phyloP scores from a whole-genome alignment of 345 rosid genomes.

The Geranium rotundifolium region DNA sequence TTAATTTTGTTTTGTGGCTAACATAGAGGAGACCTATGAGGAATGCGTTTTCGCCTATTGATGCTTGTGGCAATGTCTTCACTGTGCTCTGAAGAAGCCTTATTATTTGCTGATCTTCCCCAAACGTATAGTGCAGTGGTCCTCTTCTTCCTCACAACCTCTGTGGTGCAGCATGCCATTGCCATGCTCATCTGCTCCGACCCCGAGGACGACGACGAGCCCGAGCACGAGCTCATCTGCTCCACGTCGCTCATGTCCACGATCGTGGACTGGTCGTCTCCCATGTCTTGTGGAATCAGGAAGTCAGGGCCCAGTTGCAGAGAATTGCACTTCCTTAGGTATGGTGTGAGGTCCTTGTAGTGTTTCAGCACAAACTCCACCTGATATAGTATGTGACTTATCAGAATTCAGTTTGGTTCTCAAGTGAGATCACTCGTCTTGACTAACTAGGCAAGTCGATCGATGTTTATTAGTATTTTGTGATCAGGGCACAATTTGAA shows the following conservation, averaged over 20 bases:
- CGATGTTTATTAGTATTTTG: too few species aligned
- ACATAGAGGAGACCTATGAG: slow-evolving; percentile 86
- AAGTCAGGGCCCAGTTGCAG: slow-evolving; percentile 80
- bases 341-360: slow-evolving; percentile 54
- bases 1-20: slow-evolving; percentile 19
- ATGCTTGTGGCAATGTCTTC: slow-evolving; percentile 53
- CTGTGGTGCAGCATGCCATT: slow-evolving; percentile 1
- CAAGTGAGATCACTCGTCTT: too few species aligned
- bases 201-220: slow-evolving; percentile 35
- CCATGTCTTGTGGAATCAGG: slow-evolving; percentile 72
- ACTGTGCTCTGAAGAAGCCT: slow-evolving; percentile 35
- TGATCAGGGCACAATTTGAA: too few species aligned
- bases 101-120: slow-evolving; percentile 33
- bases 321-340: slow-evolving; percentile 48
- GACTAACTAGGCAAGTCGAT: too few species aligned
- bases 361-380: slow-evolving; percentile 89
- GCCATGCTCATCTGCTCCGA: slow-evolving; percentile 10
- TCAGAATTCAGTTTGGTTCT: too few species aligned
- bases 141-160: slow-evolving; percentile 47
- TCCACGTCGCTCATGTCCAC: slow-evolving; percentile 58
- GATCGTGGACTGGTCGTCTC: slow-evolving; percentile 61
- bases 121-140: slow-evolving; percentile 42
- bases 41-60: slow-evolving; percentile 86
- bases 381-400: slow-evolving; percentile 13
- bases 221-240: slow-evolving; percentile 53